Base-by-base conservation (phyloP, 495 filamentous ascomycete species). In the Penicillium salamii region DNA sequence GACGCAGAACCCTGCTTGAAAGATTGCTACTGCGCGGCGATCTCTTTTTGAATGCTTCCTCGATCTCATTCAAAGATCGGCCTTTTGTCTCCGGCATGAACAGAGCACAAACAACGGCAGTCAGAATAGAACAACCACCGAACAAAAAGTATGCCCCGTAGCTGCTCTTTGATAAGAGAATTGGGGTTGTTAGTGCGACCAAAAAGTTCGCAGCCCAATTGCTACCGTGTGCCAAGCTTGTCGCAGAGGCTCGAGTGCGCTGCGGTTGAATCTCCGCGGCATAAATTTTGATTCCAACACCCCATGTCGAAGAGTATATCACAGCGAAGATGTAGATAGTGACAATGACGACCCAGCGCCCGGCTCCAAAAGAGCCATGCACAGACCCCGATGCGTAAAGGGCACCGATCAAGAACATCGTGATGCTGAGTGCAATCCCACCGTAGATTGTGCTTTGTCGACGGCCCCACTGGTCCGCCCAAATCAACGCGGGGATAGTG, bases 81-180 rank as follows among this genome's bases (percentile, higher is more conserved):
- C 80, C 80, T 33, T 76, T 72, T 0, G 82, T 85, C 61, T 86
- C 82, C 0, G 77, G 80, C 80, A 85, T 85, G 39, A 67, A 79
- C 0, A 73, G 34, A 5, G 66, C 63, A 45, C 78, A 77, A 0
- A 84, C 71, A 8, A 67, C 36, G 1, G 75, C 71, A 0, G 80
- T 80, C 23, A 75, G 46, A 11, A 81, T 43, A 1, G 75, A 61
- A 42, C 65, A 71, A 5, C 68, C 61, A 15, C 78, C 83, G 50
- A 82, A 85, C 5, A 86, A 58, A 44, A 85, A 85, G 56, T 86
- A 86, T 0, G 77, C 75, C 0, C 78, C 81, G 35, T 62, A 84
- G 3, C 69, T 71, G 5, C 73, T 80, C 3, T 70, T 71, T 0
- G 77, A 74, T 11, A 87, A 64, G 17, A 88, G 65, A 7, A 85